phyloP scores from a whole-genome alignment of 306 rosid genomes.

The Trifolium pratense region DNA sequence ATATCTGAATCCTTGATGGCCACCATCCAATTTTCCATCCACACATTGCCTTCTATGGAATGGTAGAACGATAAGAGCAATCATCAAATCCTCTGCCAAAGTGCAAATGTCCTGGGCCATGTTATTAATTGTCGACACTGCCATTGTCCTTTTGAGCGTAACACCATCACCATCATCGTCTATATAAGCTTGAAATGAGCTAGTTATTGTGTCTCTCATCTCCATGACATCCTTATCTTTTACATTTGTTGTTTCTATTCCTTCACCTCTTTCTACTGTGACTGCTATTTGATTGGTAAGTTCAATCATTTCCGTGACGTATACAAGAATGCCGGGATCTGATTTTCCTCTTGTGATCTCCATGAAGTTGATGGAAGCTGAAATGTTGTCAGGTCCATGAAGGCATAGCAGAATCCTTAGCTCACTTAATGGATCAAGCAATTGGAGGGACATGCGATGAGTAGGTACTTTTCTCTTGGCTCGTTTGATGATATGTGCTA shows the following conservation, averaged over 20 bases:
- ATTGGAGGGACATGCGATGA: constrained; percentile 73
- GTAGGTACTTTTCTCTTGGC: constrained; percentile 75
- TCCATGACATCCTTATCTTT: constrained; percentile 52
- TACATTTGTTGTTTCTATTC: constrained; percentile 53
- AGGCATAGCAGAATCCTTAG: constrained; percentile 67
- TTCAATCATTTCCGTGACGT: constrained; percentile 79
- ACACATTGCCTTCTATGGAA: constrained; percentile 68
- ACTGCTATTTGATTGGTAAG: constrained; percentile 68
- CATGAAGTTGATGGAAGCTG: constrained; percentile 70
- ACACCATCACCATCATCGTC: constrained; percentile 56
- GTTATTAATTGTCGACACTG: constrained; percentile 60
- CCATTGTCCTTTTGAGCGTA: constrained; percentile 58
- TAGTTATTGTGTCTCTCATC: constrained; percentile 69
- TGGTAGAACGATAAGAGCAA: constrained; percentile 80
- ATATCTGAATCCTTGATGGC: constrained; percentile 71
- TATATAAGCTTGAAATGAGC: constrained; percentile 58
- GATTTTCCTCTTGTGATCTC: constrained; percentile 73
- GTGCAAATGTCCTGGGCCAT: constrained; percentile 70
- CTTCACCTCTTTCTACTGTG: constrained; percentile 56
- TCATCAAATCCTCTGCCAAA: constrained; percentile 76
- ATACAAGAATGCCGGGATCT: constrained; percentile 67
- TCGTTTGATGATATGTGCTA: constrained; percentile 75
- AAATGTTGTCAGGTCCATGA: constrained; percentile 70
- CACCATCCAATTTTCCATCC: constrained; percentile 65
- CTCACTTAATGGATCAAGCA: constrained; percentile 67